Base-by-base conservation (phyloP, 2,329 filamentous ascomycete species). In the Pezicula radicicola region DNA sequence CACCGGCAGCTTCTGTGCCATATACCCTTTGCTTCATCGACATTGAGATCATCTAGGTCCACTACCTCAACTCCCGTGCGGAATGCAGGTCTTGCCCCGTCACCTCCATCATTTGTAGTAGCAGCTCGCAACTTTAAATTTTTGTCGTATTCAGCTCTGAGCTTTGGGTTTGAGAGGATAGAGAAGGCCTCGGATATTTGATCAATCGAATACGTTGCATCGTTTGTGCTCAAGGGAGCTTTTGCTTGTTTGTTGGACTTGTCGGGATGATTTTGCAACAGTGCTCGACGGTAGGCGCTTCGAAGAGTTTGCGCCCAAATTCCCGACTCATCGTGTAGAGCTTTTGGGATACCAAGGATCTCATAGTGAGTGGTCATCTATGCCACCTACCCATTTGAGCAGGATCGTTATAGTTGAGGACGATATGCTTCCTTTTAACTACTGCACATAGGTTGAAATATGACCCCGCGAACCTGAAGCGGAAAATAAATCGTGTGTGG, bases 1-100 rank as follows among this genome's bases (percentile, higher is more conserved):
- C 84, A 88, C 48, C 84, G 78, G 68, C 84, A 88, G 15, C 72
- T 61, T 41, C 78, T 75, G 62, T 75, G 79, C 81, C 83, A 87
- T 40, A 72, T 66, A 47, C 70, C 70, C 15, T 65, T 62, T 6
- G 48, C 64, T 53, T 78, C 75, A 60, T 84, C 79, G 57, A 73
- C 80, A 8, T 68, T 69, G 19, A 87, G 68, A 63, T 88, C 85
- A 67, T 88, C 85, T 6, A 88, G 74, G 64, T 88, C 85, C 33
- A 86, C 70, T 3, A 74, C 77, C 64, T 88, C 84, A 40, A 86
- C 75, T 5, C 83, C 83, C 0, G 81, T 85, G 57, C 76, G 76
- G 61, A 80, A 81, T 19, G 58, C 50, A 50, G 65, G 50, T 52
- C 60, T 50, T 47, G 53, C 51, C 45, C 57, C 48, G 44, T 44